A percentile compares a stretch with the other conserved stretches of the same genome.
phyloP scores from a whole-genome alignment of 208 protist species.

The Crithidia fasciculata region DNA sequence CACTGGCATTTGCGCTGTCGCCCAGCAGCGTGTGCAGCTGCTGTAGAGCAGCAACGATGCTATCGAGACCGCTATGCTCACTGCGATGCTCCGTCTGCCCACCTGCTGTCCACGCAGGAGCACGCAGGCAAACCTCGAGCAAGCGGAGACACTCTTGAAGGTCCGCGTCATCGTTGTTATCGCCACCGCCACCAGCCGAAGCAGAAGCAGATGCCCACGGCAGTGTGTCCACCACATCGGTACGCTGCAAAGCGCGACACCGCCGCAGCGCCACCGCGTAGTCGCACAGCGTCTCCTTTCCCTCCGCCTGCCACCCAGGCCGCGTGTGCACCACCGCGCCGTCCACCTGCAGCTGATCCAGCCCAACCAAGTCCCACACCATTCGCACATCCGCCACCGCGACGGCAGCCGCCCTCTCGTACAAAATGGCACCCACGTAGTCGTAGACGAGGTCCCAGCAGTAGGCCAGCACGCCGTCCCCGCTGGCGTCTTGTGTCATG shows the following conservation, averaged over 20 bases:
- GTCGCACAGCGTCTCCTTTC: slow-evolving; percentile 27
- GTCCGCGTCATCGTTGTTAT: background rate
- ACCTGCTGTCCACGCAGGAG: background rate
- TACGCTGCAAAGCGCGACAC: slow-evolving; percentile 9
- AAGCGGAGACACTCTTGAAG: background rate
- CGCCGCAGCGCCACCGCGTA: slow-evolving; percentile 25
- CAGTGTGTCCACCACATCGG: slow-evolving; percentile 6
- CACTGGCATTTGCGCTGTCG: background rate
- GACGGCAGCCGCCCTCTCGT: slow-evolving; percentile 45
- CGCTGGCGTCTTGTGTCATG: slow-evolving; percentile 24
- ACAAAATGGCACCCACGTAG: slow-evolving; percentile 49
- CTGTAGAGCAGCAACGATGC: background rate
- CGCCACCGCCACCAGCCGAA: too few relatives aligned
- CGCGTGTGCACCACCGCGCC: background rate
- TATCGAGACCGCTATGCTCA: background rate
- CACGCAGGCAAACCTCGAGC: background rate
- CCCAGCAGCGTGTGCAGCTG: slow-evolving; percentile 5
- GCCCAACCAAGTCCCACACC: slow-evolving; percentile 26
- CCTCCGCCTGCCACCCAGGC: slow-evolving; percentile 1
- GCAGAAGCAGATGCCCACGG: too few relatives aligned
- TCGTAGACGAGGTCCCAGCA: slow-evolving; percentile 59
- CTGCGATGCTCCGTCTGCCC: too few relatives aligned
- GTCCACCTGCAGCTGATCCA: slow-evolving; percentile 3
- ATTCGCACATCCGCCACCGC: slow-evolving; percentile 34
- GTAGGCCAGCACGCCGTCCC: slow-evolving; percentile 35